phyloP scores from a whole-genome alignment of 768 basidiomycete species.

The Boletus rufocinnamomeus region DNA sequence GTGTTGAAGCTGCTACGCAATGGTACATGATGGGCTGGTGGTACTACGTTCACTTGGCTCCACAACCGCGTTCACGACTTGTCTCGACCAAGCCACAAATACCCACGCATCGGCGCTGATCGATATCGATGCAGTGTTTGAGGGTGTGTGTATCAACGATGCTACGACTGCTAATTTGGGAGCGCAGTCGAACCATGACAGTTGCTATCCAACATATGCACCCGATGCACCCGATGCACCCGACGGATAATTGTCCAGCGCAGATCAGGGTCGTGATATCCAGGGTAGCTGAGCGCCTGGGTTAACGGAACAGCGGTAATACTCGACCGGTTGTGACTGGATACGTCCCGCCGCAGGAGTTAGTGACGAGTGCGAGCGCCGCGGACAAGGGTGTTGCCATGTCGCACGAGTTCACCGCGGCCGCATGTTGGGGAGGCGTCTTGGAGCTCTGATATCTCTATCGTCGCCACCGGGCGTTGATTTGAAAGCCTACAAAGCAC shows the following conservation, averaged over 20 bases:
- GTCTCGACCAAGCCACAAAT: background rate
- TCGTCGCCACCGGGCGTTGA: slow-evolving; percentile 7
- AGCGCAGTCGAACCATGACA: background rate
- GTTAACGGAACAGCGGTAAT: background rate
- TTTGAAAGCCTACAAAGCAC: background rate
- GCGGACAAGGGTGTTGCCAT: slow-evolving; percentile 17
- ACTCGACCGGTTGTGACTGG: background rate
- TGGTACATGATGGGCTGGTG: background rate
- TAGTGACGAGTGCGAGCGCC: slow-evolving; percentile 10
- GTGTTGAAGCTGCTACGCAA: background rate
- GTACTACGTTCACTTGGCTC: background rate
- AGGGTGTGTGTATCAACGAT: background rate
- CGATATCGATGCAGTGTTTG: background rate
- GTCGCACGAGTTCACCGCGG: slow-evolving; percentile 18
- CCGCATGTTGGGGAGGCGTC: slow-evolving; percentile 17
- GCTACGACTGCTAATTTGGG: background rate
- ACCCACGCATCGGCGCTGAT: background rate
- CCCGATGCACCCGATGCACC: slow-evolving; percentile 1
- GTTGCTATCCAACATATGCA: background rate
- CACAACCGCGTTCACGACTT: background rate
- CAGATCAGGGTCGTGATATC: slow-evolving; percentile 22
- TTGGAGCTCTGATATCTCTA: background rate
- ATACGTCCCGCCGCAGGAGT: background rate
- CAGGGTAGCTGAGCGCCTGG: slow-evolving; percentile 7
- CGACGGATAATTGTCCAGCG: slow-evolving; percentile 1